Base-by-base conservation (phyloP, 768 basidiomycete genomes). In the Macrolepiota albuminosa region DNA sequence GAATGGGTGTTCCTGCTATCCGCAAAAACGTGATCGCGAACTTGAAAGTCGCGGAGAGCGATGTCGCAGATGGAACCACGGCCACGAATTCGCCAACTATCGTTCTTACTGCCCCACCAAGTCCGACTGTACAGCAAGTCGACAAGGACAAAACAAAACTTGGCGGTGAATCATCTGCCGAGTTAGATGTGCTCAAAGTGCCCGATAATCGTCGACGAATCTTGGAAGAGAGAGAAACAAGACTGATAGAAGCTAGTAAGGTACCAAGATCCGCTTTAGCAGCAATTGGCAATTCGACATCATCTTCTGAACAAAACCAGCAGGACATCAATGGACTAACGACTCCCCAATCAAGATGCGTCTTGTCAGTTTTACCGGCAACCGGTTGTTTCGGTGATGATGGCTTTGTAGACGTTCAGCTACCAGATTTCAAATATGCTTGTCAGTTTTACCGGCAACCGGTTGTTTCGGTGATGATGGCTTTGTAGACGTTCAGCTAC, bases 31-130 rank as follows among this genome's bases (percentile, higher is more conserved):
- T 21, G 36, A 8, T 33, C 36, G 53, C 21, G 14, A 61, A n/a
- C 37, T 18, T 26, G 31, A 47, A 29, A 31, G 46, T 36, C 33
- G 43, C 31, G 2, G 43, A 43, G n/a, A 14, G 26, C 39, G 26
- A 59, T 29, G 18, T 39, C 24, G 29, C 51, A n/a, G 42, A 59
- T 31, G 21, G 45, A 16, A 10, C 58, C 14, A 13, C 33, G 33
- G 18, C 58, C 16, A 47, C n/a, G 31, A 26, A 50, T 1, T 63
- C 65, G 14, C 55, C 64, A 6, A 63, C 57, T 6, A 65, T 67
- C 24, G 53, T 61, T 46, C 61, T 66, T 34, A 68, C 63, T 43
- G 54, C 58, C 51, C 63, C 37, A 58, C 57, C 49, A 34, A 62
- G 43, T 52, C 57, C 57, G 11, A 11, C 39, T 29, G 40, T n/a